phyloP scores from a whole-genome alignment of 805 yeast species.

The Kazachstania taianensis region DNA sequence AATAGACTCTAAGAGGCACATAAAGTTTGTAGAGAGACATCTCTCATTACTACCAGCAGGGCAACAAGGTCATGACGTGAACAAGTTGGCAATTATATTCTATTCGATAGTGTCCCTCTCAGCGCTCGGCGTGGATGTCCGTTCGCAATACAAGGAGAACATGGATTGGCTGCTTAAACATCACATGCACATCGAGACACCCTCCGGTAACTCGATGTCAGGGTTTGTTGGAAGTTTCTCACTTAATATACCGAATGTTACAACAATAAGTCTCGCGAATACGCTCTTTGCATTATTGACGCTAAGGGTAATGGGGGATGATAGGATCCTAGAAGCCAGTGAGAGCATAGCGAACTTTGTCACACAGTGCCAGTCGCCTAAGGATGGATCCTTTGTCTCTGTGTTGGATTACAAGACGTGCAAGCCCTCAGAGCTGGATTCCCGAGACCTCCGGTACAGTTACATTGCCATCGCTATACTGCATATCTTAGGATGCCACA shows the following conservation, averaged over 20 bases:
- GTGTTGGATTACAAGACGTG: conserved; percentile 26
- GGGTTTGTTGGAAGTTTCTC: conserved; percentile 23
- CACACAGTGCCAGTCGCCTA: conserved; percentile 44
- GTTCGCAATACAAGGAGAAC: conserved; percentile 21
- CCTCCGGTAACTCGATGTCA: conserved; percentile 17
- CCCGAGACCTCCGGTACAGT: conserved; percentile 61
- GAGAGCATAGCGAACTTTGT: conserved; percentile 43
- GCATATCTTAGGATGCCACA: conserved; percentile 33
- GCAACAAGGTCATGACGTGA: conserved; percentile 56
- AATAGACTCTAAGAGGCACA: conserved; percentile 15
- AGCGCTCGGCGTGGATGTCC: conserved; percentile 22
- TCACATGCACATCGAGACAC: conserved; percentile 25
- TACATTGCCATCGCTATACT: conserved; percentile 64
- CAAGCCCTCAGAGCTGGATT: conserved; percentile 37
- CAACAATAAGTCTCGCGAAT: conserved; percentile 53
- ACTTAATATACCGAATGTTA: conserved; percentile 8
- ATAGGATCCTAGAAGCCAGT: conserved; percentile 26
- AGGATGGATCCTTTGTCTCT: conserved; percentile 49
- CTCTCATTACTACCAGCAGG: conserved; percentile 44
- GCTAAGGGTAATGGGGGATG: conserved; percentile 41
- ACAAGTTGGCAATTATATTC: conserved; percentile 57
- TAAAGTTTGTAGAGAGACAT: conserved; percentile 41
- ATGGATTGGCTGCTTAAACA: conserved; percentile 23
- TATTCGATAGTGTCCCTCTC: conserved; percentile 52
- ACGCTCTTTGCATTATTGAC: conserved; percentile 64